Base-by-base conservation (phyloP, 2,329 filamentous ascomycete genomes). In the Clathrospora elynae region DNA sequence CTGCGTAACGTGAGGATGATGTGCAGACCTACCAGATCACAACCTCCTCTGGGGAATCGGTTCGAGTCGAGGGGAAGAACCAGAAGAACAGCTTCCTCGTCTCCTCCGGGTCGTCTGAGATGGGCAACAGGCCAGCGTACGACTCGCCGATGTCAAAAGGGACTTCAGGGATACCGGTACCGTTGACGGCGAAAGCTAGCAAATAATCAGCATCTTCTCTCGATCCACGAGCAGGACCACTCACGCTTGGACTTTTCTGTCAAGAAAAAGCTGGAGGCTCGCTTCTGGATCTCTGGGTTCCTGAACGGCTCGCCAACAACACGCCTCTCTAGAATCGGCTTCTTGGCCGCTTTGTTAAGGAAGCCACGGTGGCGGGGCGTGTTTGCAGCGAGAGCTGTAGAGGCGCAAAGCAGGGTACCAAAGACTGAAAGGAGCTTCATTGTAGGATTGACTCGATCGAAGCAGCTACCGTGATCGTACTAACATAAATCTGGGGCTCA, bases 111-210 rank as follows among this genome's bases (percentile, higher is more conserved):
- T 73, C 61, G 24, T 71, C 68, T 2, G 75, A 77, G 37, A 86
- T 81, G 5, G 84, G 82, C 18, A 86, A 63, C 12, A 80, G 63
- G 12, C 83, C 83, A n/a, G 83, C 78, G 53, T 85, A 86, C 0
- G 79, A 82, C 66, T 86, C 82, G 14, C 78, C 78, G 38, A 88
- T 72, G 49, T 90, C 85, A 48, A 87, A 90, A 17, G 78, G 62
- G 0, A 90, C 82, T 12, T 88, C 83, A 0, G 87, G 87, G 33
- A 90, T 79, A 1, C 68, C 74, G 2, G 75, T 77, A 2, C 86
- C 82, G 54, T 89, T 79, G 26, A 88, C 82, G 14, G 76, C 78
- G 49, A 83, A 87, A 51, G 77, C 82, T 84, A 48, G 5, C 6
- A n/a, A 2, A 12, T 6, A 2, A n/a, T 45, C 13, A 43, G n/a